Evolutionary conservation across 2,329 filamentous ascomycete species (phyloP).

Genomic region (Pseudohalonectria lignicola): DNA sequence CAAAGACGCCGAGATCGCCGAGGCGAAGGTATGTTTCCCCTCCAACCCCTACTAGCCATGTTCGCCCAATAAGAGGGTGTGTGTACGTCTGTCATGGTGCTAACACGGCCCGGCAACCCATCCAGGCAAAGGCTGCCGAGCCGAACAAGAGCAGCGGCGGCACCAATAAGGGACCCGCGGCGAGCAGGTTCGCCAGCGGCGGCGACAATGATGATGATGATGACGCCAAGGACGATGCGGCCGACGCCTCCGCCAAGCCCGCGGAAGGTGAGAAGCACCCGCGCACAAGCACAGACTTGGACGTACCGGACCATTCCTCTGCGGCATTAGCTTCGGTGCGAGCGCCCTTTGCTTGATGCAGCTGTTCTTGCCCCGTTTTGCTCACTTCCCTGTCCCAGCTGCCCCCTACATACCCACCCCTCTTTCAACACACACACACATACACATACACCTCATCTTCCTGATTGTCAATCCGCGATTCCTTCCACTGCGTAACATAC

Average conservation of each 20-base stretch:
- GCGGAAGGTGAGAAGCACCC: slow-evolving; percentile 43
- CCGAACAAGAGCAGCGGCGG: too few species aligned
- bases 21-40: slow-evolving; percentile 38
- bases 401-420: neutral
- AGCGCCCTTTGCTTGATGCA: slow-evolving; percentile 34
- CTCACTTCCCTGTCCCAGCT: slow-evolving; percentile 1
- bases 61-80: too few species aligned
- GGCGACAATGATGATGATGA: slow-evolving; percentile 28
- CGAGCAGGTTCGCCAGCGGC: slow-evolving; percentile 46
- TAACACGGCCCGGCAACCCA: slow-evolving; percentile 2
- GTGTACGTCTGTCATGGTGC: too few species aligned
- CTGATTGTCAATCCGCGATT: neutral
- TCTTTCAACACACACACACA: neutral
- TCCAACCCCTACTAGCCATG: too few species aligned
- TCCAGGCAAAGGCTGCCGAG: slow-evolving; percentile 32
- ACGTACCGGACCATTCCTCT: slow-evolving; percentile 49
- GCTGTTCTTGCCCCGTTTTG: slow-evolving; percentile 6
- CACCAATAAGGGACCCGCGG: slow-evolving; percentile 41
- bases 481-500: neutral
- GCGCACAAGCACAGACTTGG: slow-evolving; percentile 11
- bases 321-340: slow-evolving; percentile 58
- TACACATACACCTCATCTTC: neutral
- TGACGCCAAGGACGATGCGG: slow-evolving; percentile 16
- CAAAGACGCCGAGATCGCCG: slow-evolving; percentile 52
- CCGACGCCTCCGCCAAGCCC: slow-evolving; percentile 14